phyloP scores from a whole-genome alignment of 768 basidiomycete species.

The Hygrocybe punicea region DNA sequence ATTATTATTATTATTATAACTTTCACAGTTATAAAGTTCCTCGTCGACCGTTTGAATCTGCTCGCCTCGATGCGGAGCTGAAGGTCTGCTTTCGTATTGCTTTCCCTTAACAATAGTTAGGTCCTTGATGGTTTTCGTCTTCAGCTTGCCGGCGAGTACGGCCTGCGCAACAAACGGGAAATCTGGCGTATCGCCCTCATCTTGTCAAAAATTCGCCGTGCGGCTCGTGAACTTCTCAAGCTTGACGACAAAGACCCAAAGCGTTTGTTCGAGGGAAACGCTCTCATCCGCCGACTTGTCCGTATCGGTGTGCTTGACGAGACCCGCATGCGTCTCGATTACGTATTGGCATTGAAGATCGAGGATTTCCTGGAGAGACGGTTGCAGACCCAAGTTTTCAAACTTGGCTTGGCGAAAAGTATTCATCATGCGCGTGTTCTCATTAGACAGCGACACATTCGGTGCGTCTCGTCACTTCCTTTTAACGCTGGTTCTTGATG shows the following conservation, averaged over 20 bases:
- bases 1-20: constrained; percentile 42
- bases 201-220: constrained; percentile 99
- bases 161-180: constrained; percentile 99
- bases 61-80: constrained; percentile 98
- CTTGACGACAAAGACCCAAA: constrained; percentile 99
- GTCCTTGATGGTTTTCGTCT: background rate
- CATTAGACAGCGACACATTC: constrained; percentile 98
- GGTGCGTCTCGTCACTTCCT: constrained; percentile 48
- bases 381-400: constrained; percentile 99
- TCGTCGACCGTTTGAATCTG: constrained; percentile 92
- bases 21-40: constrained; percentile 93
- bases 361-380: constrained; percentile 99
- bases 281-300: constrained; percentile 91
- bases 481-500: background rate
- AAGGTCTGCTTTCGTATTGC: constrained; percentile 58
- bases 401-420: constrained; percentile 93
- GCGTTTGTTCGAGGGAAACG: constrained; percentile 99
- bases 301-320: constrained; percentile 99
- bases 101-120: background rate
- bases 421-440: constrained; percentile 98
- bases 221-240: constrained; percentile 99
- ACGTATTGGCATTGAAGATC: constrained; percentile 98
- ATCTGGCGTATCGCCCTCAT: constrained; percentile 99
- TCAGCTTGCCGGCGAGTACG: constrained; percentile 99
- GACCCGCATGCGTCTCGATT: constrained; percentile 98